phyloP scores from a whole-genome alignment of 371 early-diverging fungal genomes.

The Mortierella sp. region DNA sequence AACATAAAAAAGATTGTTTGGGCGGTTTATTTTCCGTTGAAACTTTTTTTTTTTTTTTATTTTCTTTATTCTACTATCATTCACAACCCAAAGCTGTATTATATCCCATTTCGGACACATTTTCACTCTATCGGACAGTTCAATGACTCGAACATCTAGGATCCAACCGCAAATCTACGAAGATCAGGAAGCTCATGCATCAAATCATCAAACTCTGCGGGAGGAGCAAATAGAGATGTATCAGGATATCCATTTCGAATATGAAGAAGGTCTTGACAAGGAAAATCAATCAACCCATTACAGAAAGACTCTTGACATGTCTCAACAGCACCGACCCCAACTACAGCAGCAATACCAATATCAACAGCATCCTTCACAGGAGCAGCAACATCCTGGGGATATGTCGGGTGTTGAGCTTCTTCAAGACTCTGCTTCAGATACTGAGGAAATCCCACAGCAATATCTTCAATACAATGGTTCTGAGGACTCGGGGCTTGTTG shows the following conservation, averaged over 20 bases:
- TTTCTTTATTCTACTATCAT: neutral
- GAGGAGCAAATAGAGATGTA: neutral
- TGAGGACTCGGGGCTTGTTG: neutral
- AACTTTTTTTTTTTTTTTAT: neutral
- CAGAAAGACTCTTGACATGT: neutral
- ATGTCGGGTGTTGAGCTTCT: constrained; percentile 14
- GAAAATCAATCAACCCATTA: constrained; percentile 8
- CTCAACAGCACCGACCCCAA: constrained; percentile 12
- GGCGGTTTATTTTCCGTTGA: too few relatives aligned
- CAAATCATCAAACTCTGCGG: neutral
- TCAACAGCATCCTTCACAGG: constrained; percentile 3
- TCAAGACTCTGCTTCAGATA: neutral
- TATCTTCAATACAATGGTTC: neutral
- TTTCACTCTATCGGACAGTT: neutral
- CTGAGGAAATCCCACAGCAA: neutral
- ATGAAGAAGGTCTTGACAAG: constrained; percentile 9
- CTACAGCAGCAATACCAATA: constrained; percentile 26
- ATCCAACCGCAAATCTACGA: constrained; percentile 4
- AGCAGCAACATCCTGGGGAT: constrained; percentile 3
- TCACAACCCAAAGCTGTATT: neutral
- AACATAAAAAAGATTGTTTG: neutral
- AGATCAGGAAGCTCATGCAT: constrained; percentile 4
- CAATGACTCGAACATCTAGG: neutral
- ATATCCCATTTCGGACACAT: neutral
- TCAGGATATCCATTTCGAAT: neutral